Evolutionary conservation across 1,284 basidiomycete genomes (phyloP), one percentile per base, ranked within the genome.

Genomic region (Anthracocystis setariae): DNA sequence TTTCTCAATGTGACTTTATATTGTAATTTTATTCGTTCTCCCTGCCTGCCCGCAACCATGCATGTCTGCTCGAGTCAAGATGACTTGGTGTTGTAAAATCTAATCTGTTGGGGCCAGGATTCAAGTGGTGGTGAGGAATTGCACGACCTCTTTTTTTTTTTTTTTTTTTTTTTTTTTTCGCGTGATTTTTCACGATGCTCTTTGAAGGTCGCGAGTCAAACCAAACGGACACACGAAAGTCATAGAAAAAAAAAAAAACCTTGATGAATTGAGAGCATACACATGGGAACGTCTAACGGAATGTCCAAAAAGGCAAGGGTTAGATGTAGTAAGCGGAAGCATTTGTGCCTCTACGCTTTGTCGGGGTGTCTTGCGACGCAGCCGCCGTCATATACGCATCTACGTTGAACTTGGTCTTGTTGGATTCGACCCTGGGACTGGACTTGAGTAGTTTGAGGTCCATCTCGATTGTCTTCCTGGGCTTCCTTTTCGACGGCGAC

Each of bases 401-500:
- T 15, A 46, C 18, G 29, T 27, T 21, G 43, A 73, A 68, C 21
- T 46, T 57, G 23, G 25, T 46, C 45, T 57, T 68, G 35, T 40
- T 47, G 24, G 33, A 46, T 35, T 73, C 71, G 27, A 73, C 71
- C 3, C 66, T 23, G 15, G 71, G 71, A 10, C 63, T 72, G 29
- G 56, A 44, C 23, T 69, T 72, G 40, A 74, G 59, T 8, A 61
- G 48, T 43, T 66, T 59, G 23, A 78, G 58, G 21, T 78, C 77
- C 58, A 74, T 59, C 27, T 78, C 77, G 55, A 78, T 78, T 17
- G 77, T 78, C 48, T 65, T 73, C 23, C 74, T 44, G 8, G 64
- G 74, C 18, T 66, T 69, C 5, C 70, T 18, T 35, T 46, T 59
- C 3, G 47, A 33, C 25, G 64, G 56, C 2, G 58, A 68, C 2